Base-by-base conservation (phyloP, 352 stramenopile species). In the Pythium periplocum region DNA sequence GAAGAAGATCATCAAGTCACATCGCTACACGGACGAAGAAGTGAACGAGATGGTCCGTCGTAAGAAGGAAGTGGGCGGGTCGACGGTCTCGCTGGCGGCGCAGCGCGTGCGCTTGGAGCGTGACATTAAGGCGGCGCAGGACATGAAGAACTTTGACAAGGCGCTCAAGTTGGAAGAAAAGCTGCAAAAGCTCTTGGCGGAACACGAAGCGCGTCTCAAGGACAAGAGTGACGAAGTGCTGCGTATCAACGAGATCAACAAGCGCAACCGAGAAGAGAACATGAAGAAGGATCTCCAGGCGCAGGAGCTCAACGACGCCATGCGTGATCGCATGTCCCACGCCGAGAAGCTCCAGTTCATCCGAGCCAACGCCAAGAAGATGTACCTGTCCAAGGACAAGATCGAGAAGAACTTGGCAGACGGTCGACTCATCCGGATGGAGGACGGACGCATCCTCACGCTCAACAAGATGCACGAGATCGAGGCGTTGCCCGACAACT, bases 111-210 rank as follows among this genome's bases (percentile, higher is more conserved):
- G 83, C 33, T 63, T 94, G 38, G 83, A 94, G 55, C 78, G 83
- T 35, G 83, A 91, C 56, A 53, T 94, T 9, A 68, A 73, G 37
- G 83, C 83, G 44, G 83, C 83, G 17, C 81, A 91, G 55, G 77
- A 87, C 45, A 90, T 90, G 75, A 89, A 90, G 59, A 91, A 94
- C 59, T 94, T 90, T 55, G 81, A 89, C 34, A 94, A 94, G 48
- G 81, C 83, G 4, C 49, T 94, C 17, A 68, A 82, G 41, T 64
- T 94, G 0, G 83, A 94, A 47, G 81, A 73, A 42, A 62, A 70
- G 12, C 57, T 90, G 39, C 75, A 88, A 32, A 74, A 77, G 46
- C 57, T 92, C 36, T 45, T 79, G n/a, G 68, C 64, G 0, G 70
- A 86, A 48, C 89, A 91, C 48, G 81, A 92, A 47, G 69, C 74